Evolutionary conservation across 2,329 filamentous ascomycete species (phyloP), one percentile per base, ranked within the genome.

Genomic region (Stemphylium lycopersici): DNA sequence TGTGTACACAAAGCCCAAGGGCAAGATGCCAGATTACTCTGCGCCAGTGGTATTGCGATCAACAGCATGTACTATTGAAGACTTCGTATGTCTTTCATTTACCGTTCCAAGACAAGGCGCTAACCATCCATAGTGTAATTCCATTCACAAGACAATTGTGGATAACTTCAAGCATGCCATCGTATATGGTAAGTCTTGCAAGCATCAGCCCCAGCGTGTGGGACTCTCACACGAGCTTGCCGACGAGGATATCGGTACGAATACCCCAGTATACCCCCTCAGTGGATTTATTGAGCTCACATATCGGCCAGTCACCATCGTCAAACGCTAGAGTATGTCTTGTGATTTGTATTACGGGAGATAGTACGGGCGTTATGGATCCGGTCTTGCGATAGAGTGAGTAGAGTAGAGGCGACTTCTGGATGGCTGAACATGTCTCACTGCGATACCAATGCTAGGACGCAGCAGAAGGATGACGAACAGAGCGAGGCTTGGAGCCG

Each of bases 1-100:
- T 68, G 90, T 99, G 40, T 99, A 99, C 80, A 99, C 95, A 53
- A 99, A 99, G 80, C 95, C 95, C 57, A 98, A 99, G 81, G 95
- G 95, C 59, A 91, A 88, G 76, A 83, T 91, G 77, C 95, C 95
- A 13, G 95, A 99, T 77, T 99, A 99, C 79, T 87, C 87, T 54
- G 82, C 90, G 47, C 95, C 95, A 45, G 95, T 99, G 33, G 95
- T 99, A 68, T 81, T 99, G 63, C 88, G 90, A 69, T 85, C 89
- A 61, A 87, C 83, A 47, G 88, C 87, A 65, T 96, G 90, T 76
- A 98, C 93, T 2, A 87, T 99, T 39, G 95, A 99, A 78, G 95
- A 98, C 74, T 99, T 99, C 77, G 93, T 96, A 84, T 82, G 92
- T 84, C 61, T 42, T 61, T 57, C 47, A 44, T 48, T 53, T 46